Conservation (phyloP, 139 green algal species). For the Monoraphidium neglectum region DNA sequence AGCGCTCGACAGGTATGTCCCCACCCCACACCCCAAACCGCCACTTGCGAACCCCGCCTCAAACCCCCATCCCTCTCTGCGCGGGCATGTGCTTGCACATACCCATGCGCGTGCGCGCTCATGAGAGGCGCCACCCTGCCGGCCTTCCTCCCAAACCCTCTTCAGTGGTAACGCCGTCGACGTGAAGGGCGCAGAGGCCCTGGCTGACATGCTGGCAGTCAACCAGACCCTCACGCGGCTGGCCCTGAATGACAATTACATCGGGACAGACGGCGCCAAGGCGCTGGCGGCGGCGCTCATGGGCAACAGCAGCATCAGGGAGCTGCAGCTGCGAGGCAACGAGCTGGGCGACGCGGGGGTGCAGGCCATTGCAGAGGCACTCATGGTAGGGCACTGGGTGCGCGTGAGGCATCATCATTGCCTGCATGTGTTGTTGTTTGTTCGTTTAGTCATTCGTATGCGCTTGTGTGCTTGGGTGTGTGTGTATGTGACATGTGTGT, state of each 20-base stretch:
- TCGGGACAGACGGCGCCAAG: slow-evolving; percentile 49
- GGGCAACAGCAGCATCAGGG: slow-evolving; percentile 68
- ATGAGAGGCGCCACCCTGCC: no score
- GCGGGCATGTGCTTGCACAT: no score
- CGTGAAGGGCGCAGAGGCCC: slow-evolving; percentile 39
- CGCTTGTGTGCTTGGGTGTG: neutral
- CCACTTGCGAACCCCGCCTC: no score
- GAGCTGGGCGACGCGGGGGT: slow-evolving; percentile 89
- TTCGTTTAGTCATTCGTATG: neutral
- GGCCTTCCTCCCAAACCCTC: neutral
- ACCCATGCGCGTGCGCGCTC: no score
- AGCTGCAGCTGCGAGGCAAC: slow-evolving; percentile 93
- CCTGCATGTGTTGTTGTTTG: neutral
- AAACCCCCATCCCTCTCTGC: no score
- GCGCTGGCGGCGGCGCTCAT: slow-evolving; percentile 77
- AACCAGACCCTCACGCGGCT: slow-evolving; percentile 79
- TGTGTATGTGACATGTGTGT: neutral
- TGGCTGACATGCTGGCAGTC: slow-evolving; percentile 37
- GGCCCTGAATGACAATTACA: slow-evolving; percentile 87
- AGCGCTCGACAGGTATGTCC: no score
- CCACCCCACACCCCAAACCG: no score
- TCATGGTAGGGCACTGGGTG: slow-evolving; percentile 47
- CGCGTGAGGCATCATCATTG: neutral
- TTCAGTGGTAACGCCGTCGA: slow-evolving; percentile 52
- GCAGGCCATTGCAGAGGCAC: slow-evolving; percentile 72